A percentile compares a stretch with the other conserved stretches of the same genome.
Conservation (phyloP, 345 rosid species). For the Eucalyptus grandis region DNA sequence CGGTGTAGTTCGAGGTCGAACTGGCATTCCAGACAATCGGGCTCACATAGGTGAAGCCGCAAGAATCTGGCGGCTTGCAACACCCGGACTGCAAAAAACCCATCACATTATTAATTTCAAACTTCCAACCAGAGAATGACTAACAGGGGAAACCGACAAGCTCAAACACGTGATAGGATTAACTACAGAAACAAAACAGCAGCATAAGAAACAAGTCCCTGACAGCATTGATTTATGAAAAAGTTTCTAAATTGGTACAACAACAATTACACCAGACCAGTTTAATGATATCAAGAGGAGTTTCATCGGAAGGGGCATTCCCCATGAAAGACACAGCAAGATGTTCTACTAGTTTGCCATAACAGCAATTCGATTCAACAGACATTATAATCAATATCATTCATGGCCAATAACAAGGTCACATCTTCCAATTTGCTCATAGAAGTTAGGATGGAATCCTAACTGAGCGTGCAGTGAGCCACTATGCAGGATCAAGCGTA, state of each 20-base stretch:
- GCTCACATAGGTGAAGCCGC: slow-evolving; percentile 1
- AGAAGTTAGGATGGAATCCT: background rate
- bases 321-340: background rate
- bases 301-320: background rate
- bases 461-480: background rate
- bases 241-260: background rate
- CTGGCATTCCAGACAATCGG: background rate
- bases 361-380: background rate
- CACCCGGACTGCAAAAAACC: slow-evolving; percentile 9
- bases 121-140: background rate
- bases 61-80: slow-evolving; percentile 18
- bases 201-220: background rate
- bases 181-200: background rate
- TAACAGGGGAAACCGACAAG: background rate
- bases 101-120: background rate
- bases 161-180: background rate
- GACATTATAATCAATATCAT: background rate
- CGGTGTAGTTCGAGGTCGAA: background rate
- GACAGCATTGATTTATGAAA: background rate
- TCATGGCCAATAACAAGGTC: background rate
- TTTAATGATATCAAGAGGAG: background rate
- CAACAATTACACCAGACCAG: background rate
- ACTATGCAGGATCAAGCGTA: background rate
- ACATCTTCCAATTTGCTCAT: background rate
- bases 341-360: background rate